phyloP scores from a whole-genome alignment of 2,329 filamentous ascomycete species.

The Harringtonia lauricola region DNA sequence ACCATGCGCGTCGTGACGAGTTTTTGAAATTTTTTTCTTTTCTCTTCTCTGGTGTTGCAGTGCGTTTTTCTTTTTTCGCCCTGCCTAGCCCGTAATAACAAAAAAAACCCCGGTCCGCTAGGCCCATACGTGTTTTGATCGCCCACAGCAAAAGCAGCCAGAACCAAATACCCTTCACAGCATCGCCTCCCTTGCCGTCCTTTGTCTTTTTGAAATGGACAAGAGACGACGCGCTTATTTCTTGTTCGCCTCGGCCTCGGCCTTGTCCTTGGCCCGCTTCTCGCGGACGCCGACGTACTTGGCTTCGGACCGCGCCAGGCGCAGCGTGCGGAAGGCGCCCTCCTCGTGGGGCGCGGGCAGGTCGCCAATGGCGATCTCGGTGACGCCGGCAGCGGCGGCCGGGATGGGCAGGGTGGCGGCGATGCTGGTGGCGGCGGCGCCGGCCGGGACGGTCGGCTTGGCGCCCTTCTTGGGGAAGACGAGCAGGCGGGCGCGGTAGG shows the following conservation, averaged over 20 bases:
- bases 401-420: conserved; percentile 59
- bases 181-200: no score
- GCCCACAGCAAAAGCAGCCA: no score
- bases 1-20: neutral
- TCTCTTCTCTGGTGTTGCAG: neutral
- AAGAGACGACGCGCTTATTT: conserved; percentile 46
- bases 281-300: conserved; percentile 74
- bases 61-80: neutral
- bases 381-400: conserved; percentile 53
- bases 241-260: conserved; percentile 73
- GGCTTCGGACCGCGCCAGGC: conserved; percentile 72
- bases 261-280: conserved; percentile 87
- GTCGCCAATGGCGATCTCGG: conserved; percentile 72
- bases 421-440: conserved; percentile 54
- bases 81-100: neutral
- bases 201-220: neutral
- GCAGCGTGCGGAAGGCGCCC: conserved; percentile 70
- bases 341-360: conserved; percentile 70
- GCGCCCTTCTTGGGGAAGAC: conserved; percentile 96
- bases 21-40: neutral
- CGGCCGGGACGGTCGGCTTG: conserved; percentile 79
- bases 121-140: neutral
- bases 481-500: conserved; percentile 92
- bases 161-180: neutral
- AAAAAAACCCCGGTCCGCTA: no score